Base-by-base conservation (phyloP, 306 rosid genomes). In the Carpinus viminea region DNA sequence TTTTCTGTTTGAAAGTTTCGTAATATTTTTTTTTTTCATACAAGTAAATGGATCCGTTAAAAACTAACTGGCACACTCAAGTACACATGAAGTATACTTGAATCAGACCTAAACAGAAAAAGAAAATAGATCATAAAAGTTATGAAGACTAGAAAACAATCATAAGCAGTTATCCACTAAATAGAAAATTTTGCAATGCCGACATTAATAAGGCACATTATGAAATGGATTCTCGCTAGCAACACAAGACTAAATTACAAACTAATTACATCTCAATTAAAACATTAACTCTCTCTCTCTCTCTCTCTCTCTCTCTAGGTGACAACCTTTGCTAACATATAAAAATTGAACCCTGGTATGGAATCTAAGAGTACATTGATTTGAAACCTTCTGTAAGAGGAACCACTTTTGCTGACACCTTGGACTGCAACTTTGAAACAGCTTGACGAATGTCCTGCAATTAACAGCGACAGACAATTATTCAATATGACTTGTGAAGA, bases 351-450 rank as follows among this genome's bases (percentile, higher is more conserved):
- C 70, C 54, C 26, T 31, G 20, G 65, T 48, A 55, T 78, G 73
- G 54, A 41, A 45, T 68, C 83, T 84, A 88, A 1, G 92, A 17
- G 81, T 91, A 81, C 81, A 76, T 38, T 52, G 97, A 89, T 83
- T 90, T 95, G 86, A 95, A 92, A 48, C 98, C 98, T 88, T 95
- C 93, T 60, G 96, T 91, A 21, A 95, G 90, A 75, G 97, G 91
- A 78, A 90, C 88, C 84, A 95, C 97, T 73, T 95, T 95, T 0
- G 95, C 96, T 0, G 96, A 85, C 2, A 91, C 71, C 82, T 80
- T 92, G 24, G 97, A 84, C 89, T 95, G 96, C 80, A 95, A 83
- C 88, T 87, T 90, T 59, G 97, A 83, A 10, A 80, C 89, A 34
- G 98, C 97, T 80, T 88, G 89, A 41, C 87, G 95, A 75, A 95